Base-by-base conservation (phyloP, 768 basidiomycete species). In the Crassisporium funariophilum region DNA sequence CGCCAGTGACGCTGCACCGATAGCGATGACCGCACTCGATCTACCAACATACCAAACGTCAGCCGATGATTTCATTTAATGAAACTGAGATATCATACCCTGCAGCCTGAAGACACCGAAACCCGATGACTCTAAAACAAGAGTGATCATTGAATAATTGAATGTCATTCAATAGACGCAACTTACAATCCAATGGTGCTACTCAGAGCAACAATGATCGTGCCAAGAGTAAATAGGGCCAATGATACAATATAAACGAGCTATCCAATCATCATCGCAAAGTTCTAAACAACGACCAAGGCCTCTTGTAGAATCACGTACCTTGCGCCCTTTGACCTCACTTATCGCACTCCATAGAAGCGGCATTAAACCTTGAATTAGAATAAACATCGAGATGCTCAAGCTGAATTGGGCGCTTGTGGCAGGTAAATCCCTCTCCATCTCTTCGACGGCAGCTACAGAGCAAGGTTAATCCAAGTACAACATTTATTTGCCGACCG, bases 291-390 rank as follows among this genome's bases (percentile, higher is more conserved):
- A 17, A 31, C 44, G 16, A 24, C 23, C 24, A 17, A 17, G 5
- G 4, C 38, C 35, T 15, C 1, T 24, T 34, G 25, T 8, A 22
- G 35, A 5, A 13, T 19, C 5, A 49, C 73, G 16, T 52, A 82
- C 83, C 72, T 82, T 90, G 43, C 89, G 71, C 6, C 89, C 90
- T 57, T 81, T 83, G 23, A 91, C 77, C 64, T 92, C 90, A 45
- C 83, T 84, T 19, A 85, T 66, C 0, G 81, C 76, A 44, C 74
- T 78, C 88, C 89, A 90, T 3, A 84, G 25, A 9, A 88, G 56
- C 0, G 89, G 90, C 43, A 82, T 64, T 9, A 68, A 62, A 2
- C 90, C 89, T 62, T 91, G 90, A 9, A 88, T 56, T 2, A 84
- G 65, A 47, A 89, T 86, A 62, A 88, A 91, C n/a, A 84, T 50